Base-by-base conservation (phyloP, 441 rosid species). In the Erysimum cheiri region DNA sequence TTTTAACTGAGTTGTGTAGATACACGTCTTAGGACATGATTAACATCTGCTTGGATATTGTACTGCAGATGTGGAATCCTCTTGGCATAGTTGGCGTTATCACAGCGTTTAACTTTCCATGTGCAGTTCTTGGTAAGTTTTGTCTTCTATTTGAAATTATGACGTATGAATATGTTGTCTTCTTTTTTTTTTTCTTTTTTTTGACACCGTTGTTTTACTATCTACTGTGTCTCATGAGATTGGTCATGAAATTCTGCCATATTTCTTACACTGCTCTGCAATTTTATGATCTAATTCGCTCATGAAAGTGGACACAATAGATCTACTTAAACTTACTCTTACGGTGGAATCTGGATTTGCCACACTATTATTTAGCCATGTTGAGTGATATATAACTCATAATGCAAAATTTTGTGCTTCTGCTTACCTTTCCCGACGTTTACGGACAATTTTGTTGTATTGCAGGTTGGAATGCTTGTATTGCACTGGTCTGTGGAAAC, bases 381-480 rank as follows among this genome's bases (percentile, higher is more conserved):
- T 10, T 60, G 60, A 41, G 9, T 61, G 28, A 28, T 13, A 1
- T 26, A 39, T 41, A 40, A 31, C 22, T 63, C 15, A 46, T 63
- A 29, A 14, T 31, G 61, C 55, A 8, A 6, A 54, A 19, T 19
- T 60, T 52, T 41, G 36, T 62, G 49, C 48, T 36, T 55, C 29
- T 3, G 15, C 48, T 26, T 41, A 35, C 17, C 2, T 1, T 55
- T 50, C 36, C 33, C 15, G 52, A 29, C 15, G 22, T 60, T 6
- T 8, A 49, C 4, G 19, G 54, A 41, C 19, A 13, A 29, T 71
- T 37, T 47, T 72, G 47, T 68, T 61, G n/a, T 81, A 64, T 55
- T 77, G 71, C 79, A 91, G 97, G 99, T 68, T 94, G 99, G 99
- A 94, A 94, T 78, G 99, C 99, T 71, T 92, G 98, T 83, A 83